Base-by-base conservation (phyloP, 1,284 basidiomycete species). In the Ustilago hordei region DNA sequence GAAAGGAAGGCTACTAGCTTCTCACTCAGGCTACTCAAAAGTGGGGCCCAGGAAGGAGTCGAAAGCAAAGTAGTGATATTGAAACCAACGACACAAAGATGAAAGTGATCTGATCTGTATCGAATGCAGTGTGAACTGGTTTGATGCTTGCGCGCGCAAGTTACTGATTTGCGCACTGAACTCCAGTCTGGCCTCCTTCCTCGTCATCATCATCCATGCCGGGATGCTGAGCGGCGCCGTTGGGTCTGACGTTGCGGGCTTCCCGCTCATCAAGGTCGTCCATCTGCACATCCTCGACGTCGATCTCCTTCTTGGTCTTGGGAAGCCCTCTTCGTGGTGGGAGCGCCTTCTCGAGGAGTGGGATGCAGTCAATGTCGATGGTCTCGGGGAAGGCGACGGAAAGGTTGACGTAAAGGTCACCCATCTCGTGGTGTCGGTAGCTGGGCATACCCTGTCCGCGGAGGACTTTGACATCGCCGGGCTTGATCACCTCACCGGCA, bases 401-500 rank as follows among this genome's bases (percentile, higher is more conserved):
- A 81, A 99, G 88, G 84, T 92, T 93, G 87, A 99, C 90, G 86
- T 92, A 95, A 76, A 99, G 90, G 87, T 99, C 95, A 50, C 97
- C 97, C 56, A 92, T 90, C 86, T 99, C 95, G 88, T 99, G 97
- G 88, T 98, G 95, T 78, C 97, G 91, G 87, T 93, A 93, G 68
- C 96, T 98, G 43, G 96, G 97, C 97, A 99, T 99, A 78, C 97
- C 97, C 88, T 98, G 95, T 8, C 93, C 93, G 59, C 91, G 90
- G 78, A 99, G 93, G 74, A 96, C 92, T 88, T 98, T 98, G 85
- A 95, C 86, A 87, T 80, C 84, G 94, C 96, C 94, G 78, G 96
- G 92, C 89, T 97, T 97, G 85, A 98, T 91, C 55, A 98, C 91
- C 86, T 98, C 95, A 53, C 97, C 96, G 52, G 91, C 90, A 15